Conservation (phyloP, 2,329 filamentous ascomycete genomes). For the Stylonectria norvegica region DNA sequence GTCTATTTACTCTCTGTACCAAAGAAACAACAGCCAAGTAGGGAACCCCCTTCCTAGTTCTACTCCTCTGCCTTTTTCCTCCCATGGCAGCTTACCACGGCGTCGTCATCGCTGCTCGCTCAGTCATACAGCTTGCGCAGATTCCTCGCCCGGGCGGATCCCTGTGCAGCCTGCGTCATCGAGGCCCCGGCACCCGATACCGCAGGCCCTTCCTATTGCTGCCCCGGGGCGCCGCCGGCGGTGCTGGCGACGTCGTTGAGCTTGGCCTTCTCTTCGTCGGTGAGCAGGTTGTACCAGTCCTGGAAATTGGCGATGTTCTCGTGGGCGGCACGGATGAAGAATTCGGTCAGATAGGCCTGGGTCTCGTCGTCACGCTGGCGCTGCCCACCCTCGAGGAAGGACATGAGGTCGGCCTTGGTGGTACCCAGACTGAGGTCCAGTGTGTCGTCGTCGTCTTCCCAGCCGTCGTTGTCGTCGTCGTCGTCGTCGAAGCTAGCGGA, state of each 20-base stretch:
- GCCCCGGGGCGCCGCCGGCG: too few relatives aligned
- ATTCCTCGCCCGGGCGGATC: slow-evolving; percentile 9
- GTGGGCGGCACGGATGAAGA: slow-evolving; percentile 64
- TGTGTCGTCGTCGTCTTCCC: slow-evolving; percentile 80
- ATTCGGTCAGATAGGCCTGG: slow-evolving; percentile 76
- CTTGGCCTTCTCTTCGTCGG: slow-evolving; percentile 55
- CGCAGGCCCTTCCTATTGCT: slow-evolving; percentile 23
- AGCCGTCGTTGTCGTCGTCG: slow-evolving; percentile 74
- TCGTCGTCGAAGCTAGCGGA: slow-evolving; percentile 59
- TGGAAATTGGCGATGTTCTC: slow-evolving; percentile 56
- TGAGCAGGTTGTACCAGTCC: slow-evolving; percentile 54
- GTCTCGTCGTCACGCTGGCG: slow-evolving; percentile 86
- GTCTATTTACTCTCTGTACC: slow-evolving; percentile 14
- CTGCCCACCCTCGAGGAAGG: slow-evolving; percentile 58
- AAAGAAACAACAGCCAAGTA: slow-evolving; percentile 1
- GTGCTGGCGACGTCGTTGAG: slow-evolving; percentile 49
- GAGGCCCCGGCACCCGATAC: slow-evolving; percentile 3
- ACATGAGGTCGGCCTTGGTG: slow-evolving; percentile 77
- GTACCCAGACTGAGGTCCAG: slow-evolving; percentile 71
- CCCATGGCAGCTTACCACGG: background rate
- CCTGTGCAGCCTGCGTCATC: slow-evolving; percentile 3
- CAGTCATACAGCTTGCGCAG: slow-evolving; percentile 5
- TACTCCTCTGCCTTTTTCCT: background rate
- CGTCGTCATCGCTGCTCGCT: background rate
- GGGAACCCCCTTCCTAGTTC: slow-evolving; percentile 3